Conservation (phyloP, 73 alveolate species). For the Paramecium bursaria region DNA sequence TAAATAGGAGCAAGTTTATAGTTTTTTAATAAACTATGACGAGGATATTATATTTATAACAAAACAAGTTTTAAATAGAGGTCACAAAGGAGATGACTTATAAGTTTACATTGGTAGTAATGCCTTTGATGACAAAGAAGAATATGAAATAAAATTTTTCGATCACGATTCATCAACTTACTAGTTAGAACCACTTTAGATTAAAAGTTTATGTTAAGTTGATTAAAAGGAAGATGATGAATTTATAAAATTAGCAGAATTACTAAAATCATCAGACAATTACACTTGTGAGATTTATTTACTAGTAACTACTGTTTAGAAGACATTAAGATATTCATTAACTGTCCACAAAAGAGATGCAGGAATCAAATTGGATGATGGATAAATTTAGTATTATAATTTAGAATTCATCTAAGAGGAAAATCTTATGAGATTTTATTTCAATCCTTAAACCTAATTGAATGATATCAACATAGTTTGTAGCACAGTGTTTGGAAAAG, state of each 20-base stretch:
- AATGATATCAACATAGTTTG: background rate
- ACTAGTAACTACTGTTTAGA: background rate
- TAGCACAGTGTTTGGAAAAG: slow-evolving; percentile 25
- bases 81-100: slow-evolving; percentile 12
- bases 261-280: background rate
- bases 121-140: background rate
- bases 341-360: slow-evolving; percentile 41
- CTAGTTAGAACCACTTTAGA: background rate
- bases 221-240: background rate
- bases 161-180: slow-evolving; percentile 24
- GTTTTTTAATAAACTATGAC: background rate
- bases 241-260: background rate
- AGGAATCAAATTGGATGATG: slow-evolving; percentile 26
- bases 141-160: slow-evolving; percentile 21
- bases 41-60: slow-evolving; percentile 33
- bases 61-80: background rate
- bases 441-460: background rate
- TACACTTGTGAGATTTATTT: slow-evolving; percentile 18
- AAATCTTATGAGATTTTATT: slow-evolving; percentile 32
- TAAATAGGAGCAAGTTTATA: background rate
- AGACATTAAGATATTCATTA: slow-evolving; percentile 37
- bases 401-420: slow-evolving; percentile 17
- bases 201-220: slow-evolving; percentile 15
- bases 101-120: slow-evolving; percentile 24
- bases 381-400: slow-evolving; percentile 4